Percentiles rank a stretch among this genome's conserved stretches.
phyloP scores from a whole-genome alignment of 73 alveolate species.

The Urostyla sp. region DNA sequence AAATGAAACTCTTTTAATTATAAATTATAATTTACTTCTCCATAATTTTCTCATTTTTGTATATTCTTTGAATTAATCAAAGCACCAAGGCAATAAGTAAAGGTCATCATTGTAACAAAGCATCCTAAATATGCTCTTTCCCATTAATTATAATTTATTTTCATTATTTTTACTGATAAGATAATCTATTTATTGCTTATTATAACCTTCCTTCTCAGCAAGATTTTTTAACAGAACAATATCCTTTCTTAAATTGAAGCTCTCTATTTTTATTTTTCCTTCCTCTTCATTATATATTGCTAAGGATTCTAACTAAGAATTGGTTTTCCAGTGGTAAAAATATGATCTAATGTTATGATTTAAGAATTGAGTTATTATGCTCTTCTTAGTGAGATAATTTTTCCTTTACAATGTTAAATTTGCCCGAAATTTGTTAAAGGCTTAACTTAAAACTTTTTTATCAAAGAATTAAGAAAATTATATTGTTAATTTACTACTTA shows the following conservation, averaged over 20 bases:
- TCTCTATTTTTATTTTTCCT: constrained; percentile 40
- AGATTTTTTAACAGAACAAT: not conserved
- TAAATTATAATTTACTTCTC: constrained; percentile 1
- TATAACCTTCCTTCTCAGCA: constrained; percentile 14
- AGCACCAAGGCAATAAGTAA: constrained; percentile 31
- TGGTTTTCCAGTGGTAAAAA: constrained; percentile 27
- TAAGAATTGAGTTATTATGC: not conserved
- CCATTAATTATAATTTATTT: not conserved
- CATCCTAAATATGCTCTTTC: constrained; percentile 25
- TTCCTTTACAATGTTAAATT: not conserved
- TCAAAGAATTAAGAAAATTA: no score
- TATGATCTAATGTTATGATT: constrained; percentile 5
- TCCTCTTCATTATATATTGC: constrained; percentile 37
- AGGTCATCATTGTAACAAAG: constrained; percentile 3
- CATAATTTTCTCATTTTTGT: constrained; percentile 18
- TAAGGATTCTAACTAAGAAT: not conserved
- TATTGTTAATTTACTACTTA: no score
- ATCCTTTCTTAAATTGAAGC: not conserved
- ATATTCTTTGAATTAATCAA: constrained; percentile 52
- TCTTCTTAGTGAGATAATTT: not conserved
- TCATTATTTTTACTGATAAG: not conserved
- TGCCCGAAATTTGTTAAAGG: no score
- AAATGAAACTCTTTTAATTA: constrained; percentile 11
- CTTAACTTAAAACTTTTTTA: no score
- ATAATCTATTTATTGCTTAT: not conserved